Conservation (phyloP, 2,329 filamentous ascomycete species). For the Apiospora koreana region DNA sequence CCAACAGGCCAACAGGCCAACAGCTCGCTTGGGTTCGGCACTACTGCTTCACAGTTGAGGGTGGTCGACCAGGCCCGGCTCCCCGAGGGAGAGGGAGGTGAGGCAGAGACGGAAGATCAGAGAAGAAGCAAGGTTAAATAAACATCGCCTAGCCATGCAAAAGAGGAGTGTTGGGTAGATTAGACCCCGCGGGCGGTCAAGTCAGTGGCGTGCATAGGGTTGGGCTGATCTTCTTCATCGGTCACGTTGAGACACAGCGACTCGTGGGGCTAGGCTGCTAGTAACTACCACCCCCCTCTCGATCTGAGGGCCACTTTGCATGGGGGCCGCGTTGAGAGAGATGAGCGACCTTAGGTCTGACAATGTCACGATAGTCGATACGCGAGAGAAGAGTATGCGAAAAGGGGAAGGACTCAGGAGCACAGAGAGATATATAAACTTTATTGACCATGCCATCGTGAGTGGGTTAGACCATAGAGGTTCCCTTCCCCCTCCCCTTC, state of each 20-base stretch:
- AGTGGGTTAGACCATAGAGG: not conserved
- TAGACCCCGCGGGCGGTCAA: not conserved
- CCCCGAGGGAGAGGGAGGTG: not conserved
- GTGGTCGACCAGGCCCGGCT: not conserved
- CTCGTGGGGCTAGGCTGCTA: not conserved
- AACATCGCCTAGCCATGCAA: not conserved
- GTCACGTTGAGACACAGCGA: constrained; percentile 6
- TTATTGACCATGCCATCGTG: not conserved
- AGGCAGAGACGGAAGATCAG: not conserved
- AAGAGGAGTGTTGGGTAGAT: not conserved
- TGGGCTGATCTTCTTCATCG: not conserved
- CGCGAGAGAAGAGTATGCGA: not conserved
- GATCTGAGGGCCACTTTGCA: not conserved
- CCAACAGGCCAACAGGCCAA: too few relatives aligned
- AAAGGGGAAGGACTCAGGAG: not conserved
- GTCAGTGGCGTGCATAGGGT: constrained; percentile 6
- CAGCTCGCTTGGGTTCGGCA: not conserved
- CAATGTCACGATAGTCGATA: not conserved
- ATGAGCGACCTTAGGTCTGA: not conserved
- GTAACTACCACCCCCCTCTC: too few relatives aligned
- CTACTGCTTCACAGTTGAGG: not conserved
- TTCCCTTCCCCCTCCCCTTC: not conserved
- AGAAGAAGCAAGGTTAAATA: not conserved
- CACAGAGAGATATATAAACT: not conserved
- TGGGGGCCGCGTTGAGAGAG: not conserved